Base-by-base conservation (phyloP, 225 moss, liverwort and hornwort genomes). In the Bryoerythrophyllum caledonicum region DNA sequence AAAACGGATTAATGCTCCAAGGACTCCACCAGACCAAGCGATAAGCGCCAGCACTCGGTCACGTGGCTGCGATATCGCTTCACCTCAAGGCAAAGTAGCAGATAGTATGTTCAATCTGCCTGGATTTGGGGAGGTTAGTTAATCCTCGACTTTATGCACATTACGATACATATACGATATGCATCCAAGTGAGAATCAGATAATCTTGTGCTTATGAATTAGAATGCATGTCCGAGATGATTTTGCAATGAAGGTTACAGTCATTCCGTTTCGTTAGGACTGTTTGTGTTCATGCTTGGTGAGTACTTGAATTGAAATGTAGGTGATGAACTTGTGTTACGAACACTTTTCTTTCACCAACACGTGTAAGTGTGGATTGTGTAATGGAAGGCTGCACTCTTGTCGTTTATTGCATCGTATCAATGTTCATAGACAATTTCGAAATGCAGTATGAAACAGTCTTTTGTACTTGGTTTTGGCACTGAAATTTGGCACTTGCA, bases 41-140 rank as follows among this genome's bases (percentile, higher is more conserved):
- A 62, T 58, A 64, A 66, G 57, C 35, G 55, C 71, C 55, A 62
- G 78, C 68, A 51, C 69, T 71, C 57, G 56, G 41, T 77, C 72
- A 14, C 71, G 35, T 40, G 62, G 67, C 75, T 63, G 64, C 46
- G 71, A 71, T 41, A 56, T 54, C 20, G 20, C 53, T 78, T 59
- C 75, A 64, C 64, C 56, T 61, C 67, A 74, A 25, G 71, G 38
- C 25, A 81, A 65, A 28, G 71, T 63, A 35, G 38, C 54, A 65
- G 74, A 72, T 48, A 49, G 61, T 37, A 34, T 58, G 46, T 74
- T 55, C 72, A 81, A 79, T 71, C 27, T 60, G 38, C 55, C 65
- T 37, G 71, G 52, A 20, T 61, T 70, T 61, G 54, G 68, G 61
- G 74, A 84, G 83, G 88, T 82, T 63, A 79, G 83, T 75, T 71